phyloP scores from a whole-genome alignment of 495 filamentous ascomycete species.

The Rusavskia elegans region DNA sequence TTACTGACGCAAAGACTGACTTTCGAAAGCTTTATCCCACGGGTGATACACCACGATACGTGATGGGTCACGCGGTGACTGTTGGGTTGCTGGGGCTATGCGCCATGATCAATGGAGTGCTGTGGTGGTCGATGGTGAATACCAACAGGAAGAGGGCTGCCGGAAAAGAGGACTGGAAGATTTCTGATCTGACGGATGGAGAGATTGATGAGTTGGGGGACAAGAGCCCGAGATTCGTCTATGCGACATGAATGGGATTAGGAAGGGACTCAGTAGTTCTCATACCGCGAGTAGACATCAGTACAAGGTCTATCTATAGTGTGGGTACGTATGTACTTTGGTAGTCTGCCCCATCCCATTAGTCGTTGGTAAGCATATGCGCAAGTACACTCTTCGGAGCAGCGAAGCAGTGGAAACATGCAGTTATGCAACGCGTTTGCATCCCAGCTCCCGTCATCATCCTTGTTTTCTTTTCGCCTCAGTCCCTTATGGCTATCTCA shows the following conservation, averaged over 20 bases:
- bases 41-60: conserved; percentile 28
- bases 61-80: conserved; percentile 37
- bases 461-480: no score
- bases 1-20: neutral
- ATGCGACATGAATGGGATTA: conserved; percentile 25
- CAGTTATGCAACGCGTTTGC: no score
- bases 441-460: no score
- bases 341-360: no score
- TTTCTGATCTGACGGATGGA: conserved; percentile 42
- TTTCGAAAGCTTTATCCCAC: conserved; percentile 18
- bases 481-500: no score
- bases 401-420: no score
- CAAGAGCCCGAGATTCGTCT: conserved; percentile 44
- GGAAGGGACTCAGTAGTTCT: no score
- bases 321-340: no score
- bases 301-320: no score
- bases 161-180: conserved; percentile 35
- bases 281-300: no score
- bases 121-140: conserved; percentile 38
- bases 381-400: no score
- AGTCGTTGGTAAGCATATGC: no score
- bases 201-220: conserved; percentile 57
- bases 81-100: conserved; percentile 35
- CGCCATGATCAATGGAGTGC: conserved; percentile 27
- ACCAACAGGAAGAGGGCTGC: conserved; percentile 38